Conservation (phyloP, 225 moss, liverwort and hornwort species). For the Physcomitrium patens region DNA sequence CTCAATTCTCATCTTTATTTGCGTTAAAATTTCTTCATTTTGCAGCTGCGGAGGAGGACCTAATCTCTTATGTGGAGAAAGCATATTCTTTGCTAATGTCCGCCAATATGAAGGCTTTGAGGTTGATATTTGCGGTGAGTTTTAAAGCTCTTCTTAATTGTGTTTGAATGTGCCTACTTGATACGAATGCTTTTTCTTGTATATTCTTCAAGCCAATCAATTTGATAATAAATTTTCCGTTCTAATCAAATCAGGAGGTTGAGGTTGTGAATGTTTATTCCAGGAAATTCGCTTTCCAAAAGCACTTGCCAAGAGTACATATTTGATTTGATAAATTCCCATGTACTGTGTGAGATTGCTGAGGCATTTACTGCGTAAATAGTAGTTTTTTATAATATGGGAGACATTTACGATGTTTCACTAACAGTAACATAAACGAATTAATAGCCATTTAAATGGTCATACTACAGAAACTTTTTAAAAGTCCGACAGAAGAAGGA, state of each 20-base stretch:
- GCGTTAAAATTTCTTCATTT: slow-evolving; percentile 7
- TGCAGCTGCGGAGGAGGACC: slow-evolving; percentile 53
- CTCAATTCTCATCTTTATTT: not conserved
- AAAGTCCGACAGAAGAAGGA: slow-evolving; percentile 55
- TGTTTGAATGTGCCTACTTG: not conserved
- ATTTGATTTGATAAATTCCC: not conserved
- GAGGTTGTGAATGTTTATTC: not conserved
- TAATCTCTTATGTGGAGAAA: slow-evolving; percentile 66
- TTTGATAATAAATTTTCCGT: slow-evolving; percentile 1
- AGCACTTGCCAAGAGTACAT: slow-evolving; percentile 6
- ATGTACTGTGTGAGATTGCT: not conserved
- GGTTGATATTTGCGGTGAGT: slow-evolving; percentile 62
- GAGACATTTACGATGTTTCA: not conserved
- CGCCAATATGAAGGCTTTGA: slow-evolving; percentile 74
- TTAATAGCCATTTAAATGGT: slow-evolving; percentile 11
- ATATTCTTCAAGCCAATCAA: not conserved
- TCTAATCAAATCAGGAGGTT: not conserved
- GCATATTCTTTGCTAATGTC: slow-evolving; percentile 69
- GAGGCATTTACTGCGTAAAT: not conserved
- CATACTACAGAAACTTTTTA: slow-evolving; percentile 61
- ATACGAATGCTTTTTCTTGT: not conserved
- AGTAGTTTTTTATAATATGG: slow-evolving; percentile 7
- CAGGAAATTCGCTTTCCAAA: not conserved
- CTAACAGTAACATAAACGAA: not conserved
- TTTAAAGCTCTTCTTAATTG: slow-evolving; percentile 9